Conservation (phyloP, 805 yeast genomes). For the Candida rishiriensis region DNA sequence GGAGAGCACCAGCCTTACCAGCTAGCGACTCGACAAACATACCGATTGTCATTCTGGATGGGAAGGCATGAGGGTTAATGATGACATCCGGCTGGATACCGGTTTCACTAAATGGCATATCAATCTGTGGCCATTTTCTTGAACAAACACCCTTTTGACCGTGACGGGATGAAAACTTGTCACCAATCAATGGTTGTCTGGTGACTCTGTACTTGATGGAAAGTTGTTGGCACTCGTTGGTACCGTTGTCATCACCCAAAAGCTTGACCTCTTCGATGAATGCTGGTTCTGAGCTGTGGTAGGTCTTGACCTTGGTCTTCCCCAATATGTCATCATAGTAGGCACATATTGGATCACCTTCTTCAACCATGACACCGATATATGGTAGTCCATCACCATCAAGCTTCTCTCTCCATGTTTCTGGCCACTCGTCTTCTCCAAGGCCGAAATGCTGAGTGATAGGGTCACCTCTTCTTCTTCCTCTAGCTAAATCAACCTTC, state of each 20-base stretch:
- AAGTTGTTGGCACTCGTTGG: conserved; percentile 75
- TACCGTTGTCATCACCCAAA: conserved; percentile 76
- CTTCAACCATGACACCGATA: conserved; percentile 82
- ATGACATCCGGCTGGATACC: conserved; percentile 98
- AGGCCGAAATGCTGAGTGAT: conserved; percentile 92
- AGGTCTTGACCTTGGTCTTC: conserved; percentile 85
- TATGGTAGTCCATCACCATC: conserved; percentile 92
- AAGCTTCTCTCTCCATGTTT: conserved; percentile 79
- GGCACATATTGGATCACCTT: conserved; percentile 95
- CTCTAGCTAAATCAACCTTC: conserved; percentile 73
- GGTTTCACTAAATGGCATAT: conserved; percentile 94
- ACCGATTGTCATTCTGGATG: conserved; percentile 99
- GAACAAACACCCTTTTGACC: conserved; percentile 99
- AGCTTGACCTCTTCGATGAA: conserved; percentile 93
- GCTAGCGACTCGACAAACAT: conserved; percentile 98
- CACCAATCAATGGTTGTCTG: conserved; percentile 93
- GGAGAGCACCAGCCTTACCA: conserved; percentile 98
- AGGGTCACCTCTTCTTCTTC: conserved; percentile 89
- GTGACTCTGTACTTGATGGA: conserved; percentile 88
- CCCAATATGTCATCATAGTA: conserved; percentile 88
- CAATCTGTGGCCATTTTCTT: conserved; percentile 94
- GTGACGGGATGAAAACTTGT: conserved; percentile 95
- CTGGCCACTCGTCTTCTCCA: conserved; percentile 91
- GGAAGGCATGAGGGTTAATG: conserved; percentile 99
- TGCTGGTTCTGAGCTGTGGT: conserved; percentile 92